These are phyloP conservation scores for Glycine tomentella DNA, from an alignment of 306 rosid genomes.

Conservation along the genomic window DNA sequence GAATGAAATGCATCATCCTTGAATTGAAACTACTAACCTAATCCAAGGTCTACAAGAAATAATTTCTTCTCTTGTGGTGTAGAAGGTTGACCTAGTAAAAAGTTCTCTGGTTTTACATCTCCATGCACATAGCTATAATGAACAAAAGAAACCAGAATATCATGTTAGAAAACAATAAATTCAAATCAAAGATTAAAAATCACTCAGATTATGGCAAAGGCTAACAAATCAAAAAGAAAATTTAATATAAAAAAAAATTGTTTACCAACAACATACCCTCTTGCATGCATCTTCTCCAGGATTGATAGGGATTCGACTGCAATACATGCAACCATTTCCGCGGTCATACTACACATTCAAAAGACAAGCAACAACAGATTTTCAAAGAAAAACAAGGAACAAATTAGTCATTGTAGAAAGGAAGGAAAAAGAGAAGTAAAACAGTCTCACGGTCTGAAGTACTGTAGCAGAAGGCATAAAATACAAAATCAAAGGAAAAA, in stretches of 20 bases:
- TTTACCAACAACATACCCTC: constrained; percentile 76
- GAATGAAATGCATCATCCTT: constrained; percentile 18
- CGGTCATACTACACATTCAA: constrained; percentile 71
- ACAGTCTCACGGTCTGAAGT: not conserved
- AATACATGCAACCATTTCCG: constrained; percentile 95
- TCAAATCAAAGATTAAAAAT: not conserved
- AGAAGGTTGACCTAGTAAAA: constrained; percentile 92
- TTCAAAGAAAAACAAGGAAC: constrained; percentile 25
- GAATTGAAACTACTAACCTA: constrained; percentile 64
- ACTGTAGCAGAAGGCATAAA: not conserved
- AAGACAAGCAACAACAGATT: constrained; percentile 11
- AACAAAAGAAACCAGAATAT: constrained; percentile 24
- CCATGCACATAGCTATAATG: constrained; percentile 89
- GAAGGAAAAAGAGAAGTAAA: not conserved
- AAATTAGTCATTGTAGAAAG: not conserved
- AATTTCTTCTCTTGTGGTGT: constrained; percentile 92
- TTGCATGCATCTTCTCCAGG: constrained; percentile 89
- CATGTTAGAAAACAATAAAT: constrained; percentile 22
- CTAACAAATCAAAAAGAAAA: constrained; percentile 22
- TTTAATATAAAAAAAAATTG: not conserved
- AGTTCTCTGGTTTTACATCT: constrained; percentile 97
- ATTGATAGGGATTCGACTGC: constrained; percentile 95
- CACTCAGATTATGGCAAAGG: not conserved
- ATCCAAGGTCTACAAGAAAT: constrained; percentile 95
- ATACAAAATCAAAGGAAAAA: not conserved